These are phyloP conservation scores for Rhodotorula paludigena DNA, from an alignment of 768 basidiomycete species.

Conservation along the genomic window DNA sequence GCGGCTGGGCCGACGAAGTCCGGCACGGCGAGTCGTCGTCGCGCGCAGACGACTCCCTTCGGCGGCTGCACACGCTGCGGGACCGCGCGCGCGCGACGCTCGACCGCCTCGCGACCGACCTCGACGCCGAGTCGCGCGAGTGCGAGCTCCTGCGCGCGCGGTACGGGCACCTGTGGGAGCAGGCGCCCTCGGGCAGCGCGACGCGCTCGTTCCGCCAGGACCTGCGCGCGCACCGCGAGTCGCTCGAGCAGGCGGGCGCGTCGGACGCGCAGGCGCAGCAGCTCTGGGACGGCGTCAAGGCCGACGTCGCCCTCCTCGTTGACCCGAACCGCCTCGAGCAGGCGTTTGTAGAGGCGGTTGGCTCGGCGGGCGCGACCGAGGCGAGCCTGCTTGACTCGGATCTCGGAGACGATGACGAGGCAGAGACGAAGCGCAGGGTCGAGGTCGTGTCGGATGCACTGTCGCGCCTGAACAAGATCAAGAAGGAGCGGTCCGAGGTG, in stretches of 20 bases:
- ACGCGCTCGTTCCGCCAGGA: conserved; percentile 70
- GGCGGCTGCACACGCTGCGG: conserved; percentile 59
- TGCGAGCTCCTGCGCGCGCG: conserved; percentile 72
- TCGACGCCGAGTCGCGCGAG: conserved; percentile 77
- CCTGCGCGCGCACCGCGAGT: conserved; percentile 65
- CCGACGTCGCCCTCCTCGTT: conserved; percentile 62
- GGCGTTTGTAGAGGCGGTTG: conserved; percentile 54
- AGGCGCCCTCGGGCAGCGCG: conserved; percentile 69
- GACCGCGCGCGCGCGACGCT: conserved; percentile 59
- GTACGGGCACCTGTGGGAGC: conserved; percentile 80
- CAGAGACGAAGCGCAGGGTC: conserved; percentile 63
- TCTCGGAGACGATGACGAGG: conserved; percentile 51
- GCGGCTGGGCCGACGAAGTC: conserved; percentile 71
- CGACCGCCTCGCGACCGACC: conserved; percentile 58
- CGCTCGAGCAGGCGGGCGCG: conserved; percentile 67
- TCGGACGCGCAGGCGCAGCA: conserved; percentile 71
- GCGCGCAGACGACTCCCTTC: conserved; percentile 59
- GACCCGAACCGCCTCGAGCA: conserved; percentile 49
- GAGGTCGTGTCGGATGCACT: conserved; percentile 73
- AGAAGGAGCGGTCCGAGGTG: conserved; percentile 75
- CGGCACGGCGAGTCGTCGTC: conserved; percentile 58
- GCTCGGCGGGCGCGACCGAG: conserved; percentile 45
- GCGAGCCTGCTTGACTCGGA: conserved; percentile 70
- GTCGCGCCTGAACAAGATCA: conserved; percentile 71
- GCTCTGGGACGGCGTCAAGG: conserved; percentile 66